Evolutionary conservation across 768 basidiomycete genomes (phyloP), one percentile per base, ranked within the genome.

Genomic region (Cyathus striatus): DNA sequence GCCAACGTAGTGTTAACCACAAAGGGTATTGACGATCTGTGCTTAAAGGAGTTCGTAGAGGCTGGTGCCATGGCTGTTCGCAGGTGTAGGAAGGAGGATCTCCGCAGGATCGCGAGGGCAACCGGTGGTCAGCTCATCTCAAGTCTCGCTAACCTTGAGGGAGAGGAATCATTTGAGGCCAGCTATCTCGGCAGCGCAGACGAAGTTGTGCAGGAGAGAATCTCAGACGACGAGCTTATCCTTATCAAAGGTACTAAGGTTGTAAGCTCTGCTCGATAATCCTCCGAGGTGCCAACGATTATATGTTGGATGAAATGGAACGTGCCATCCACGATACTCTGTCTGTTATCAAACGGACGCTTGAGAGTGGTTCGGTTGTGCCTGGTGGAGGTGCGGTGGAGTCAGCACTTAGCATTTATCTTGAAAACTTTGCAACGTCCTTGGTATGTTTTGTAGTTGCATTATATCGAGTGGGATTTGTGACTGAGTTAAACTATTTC

Each of bases 271-370:
- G 75, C 87, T 96, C 93, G 16, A 88, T 99, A 56, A 80, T 99
- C 45, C 73, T 99, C 45, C 80, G 96, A 42, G 96, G 96, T 35
- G 96, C 96, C 22, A 99, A 98, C 63, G 96, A 99, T 64, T 97
- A 95, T 63, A 93, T 97, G 89, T 69, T 98, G 53, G 96, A 99
- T 61, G 96, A 99, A 74, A 99, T 98, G 96, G 96, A 99, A 68
- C 75, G 96, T 38, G 86, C 91, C 0, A 63, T 98, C 52, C 96
- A 99, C 60, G 96, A 99, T 61, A 88, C 90, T 2, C 65, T 98
- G 49, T 95, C 90, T 22, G 78, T 97, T 54, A 91, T 97, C 70
- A 99, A 99, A n/a, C 27, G 27, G 9, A 30, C 27, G n/a, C 27
- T 30, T 9, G 27, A 30, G 27, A 30, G 27, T n/a, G 27, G 27